Evolutionary conservation across 2,329 filamentous ascomycete genomes (phyloP).

Genomic region (Phyllosticta paracitricarpa): DNA sequence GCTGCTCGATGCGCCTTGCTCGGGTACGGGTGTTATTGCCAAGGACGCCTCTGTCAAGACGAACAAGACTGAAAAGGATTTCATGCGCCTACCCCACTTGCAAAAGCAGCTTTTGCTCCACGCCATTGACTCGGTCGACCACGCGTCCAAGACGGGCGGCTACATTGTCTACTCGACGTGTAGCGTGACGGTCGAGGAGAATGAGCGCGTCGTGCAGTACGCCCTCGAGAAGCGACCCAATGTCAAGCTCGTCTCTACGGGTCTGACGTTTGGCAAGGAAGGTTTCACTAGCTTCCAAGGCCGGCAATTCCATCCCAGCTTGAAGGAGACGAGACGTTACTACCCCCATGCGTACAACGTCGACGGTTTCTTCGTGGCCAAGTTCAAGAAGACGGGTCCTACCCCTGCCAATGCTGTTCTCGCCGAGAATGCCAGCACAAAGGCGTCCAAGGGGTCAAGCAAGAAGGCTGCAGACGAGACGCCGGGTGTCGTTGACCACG

Average conservation of each 20-base stretch:
- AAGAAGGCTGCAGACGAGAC: slow-evolving; percentile 29
- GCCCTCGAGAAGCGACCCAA: slow-evolving; percentile 86
- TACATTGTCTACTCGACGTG: slow-evolving; percentile 97
- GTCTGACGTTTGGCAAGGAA: slow-evolving; percentile 79
- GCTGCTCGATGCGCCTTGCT: slow-evolving; percentile 88
- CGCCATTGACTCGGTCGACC: slow-evolving; percentile 91
- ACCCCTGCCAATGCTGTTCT: slow-evolving; percentile 52
- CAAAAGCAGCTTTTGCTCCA: slow-evolving; percentile 91
- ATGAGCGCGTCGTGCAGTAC: slow-evolving; percentile 90
- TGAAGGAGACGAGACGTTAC: slow-evolving; percentile 75
- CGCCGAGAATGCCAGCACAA: slow-evolving; percentile 15
- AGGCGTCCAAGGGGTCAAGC: slow-evolving; percentile 25
- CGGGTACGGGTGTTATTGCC: slow-evolving; percentile 91
- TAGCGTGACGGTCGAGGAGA: slow-evolving; percentile 87
- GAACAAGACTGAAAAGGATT: slow-evolving; percentile 94
- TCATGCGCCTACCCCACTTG: slow-evolving; percentile 82
- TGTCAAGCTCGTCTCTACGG: slow-evolving; percentile 84
- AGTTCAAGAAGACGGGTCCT: slow-evolving; percentile 85
- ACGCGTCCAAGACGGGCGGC: slow-evolving; percentile 82
- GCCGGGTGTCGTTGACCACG: slow-evolving; percentile 49
- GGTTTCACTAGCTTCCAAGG: slow-evolving; percentile 86
- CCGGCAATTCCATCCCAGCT: slow-evolving; percentile 79
- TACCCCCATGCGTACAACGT: slow-evolving; percentile 92
- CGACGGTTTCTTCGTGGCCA: slow-evolving; percentile 96
- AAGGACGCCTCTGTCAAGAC: slow-evolving; percentile 97